phyloP scores from a whole-genome alignment of 2,329 filamentous ascomycete species.

The Periconia sp. region DNA sequence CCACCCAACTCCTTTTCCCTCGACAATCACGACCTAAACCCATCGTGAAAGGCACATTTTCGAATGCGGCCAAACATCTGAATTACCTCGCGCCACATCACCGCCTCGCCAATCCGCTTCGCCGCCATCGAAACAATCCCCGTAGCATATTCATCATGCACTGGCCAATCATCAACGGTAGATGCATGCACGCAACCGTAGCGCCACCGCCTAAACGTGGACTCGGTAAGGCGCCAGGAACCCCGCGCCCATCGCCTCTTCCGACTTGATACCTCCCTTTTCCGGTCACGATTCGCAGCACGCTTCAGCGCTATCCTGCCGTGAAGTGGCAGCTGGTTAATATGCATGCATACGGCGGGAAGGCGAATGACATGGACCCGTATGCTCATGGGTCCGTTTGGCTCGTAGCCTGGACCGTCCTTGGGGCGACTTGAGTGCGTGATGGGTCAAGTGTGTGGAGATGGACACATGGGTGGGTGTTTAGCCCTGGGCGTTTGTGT shows the following conservation, averaged over 20 bases:
- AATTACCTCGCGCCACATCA: too few species aligned
- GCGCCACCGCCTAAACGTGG: not conserved
- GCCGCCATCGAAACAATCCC: slow-evolving; percentile 2
- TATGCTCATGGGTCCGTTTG: too few species aligned
- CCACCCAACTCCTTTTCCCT: too few species aligned
- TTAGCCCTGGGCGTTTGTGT: too few species aligned
- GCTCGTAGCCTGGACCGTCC: not conserved
- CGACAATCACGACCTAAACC: too few species aligned
- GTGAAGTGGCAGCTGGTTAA: not conserved
- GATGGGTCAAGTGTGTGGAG: not conserved
- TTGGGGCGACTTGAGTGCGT: not conserved
- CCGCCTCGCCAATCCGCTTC: too few species aligned
- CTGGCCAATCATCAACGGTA: slow-evolving; percentile 2
- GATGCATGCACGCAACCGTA: not conserved
- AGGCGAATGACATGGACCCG: too few species aligned
- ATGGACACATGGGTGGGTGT: not conserved
- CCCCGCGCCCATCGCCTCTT: slow-evolving; percentile 2
- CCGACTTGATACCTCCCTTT: slow-evolving; percentile 2
- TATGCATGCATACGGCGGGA: too few species aligned
- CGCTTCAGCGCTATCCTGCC: not conserved
- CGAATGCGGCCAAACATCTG: too few species aligned
- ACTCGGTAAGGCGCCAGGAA: slow-evolving; percentile 9
- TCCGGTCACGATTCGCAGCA: not conserved
- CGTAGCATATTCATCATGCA: slow-evolving; percentile 1
- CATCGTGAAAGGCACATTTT: too few species aligned